phyloP scores from a whole-genome alignment of 768 basidiomycete genomes.

The Dioszegia aurantiaca region DNA sequence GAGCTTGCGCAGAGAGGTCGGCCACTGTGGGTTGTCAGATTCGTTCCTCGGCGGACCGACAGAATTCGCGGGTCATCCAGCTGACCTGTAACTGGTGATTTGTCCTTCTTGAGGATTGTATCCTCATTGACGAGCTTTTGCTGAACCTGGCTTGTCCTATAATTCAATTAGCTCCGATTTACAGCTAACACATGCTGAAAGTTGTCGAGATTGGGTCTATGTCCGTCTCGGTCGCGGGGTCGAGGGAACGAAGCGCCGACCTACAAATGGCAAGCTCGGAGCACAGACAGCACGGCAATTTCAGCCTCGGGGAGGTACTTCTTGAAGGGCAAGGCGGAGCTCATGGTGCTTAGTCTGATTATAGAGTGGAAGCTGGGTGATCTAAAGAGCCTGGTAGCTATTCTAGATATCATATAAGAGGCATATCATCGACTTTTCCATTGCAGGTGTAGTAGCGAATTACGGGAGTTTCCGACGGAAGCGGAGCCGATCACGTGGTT shows the following conservation, averaged over 20 bases:
- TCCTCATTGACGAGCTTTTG: conserved; percentile 78
- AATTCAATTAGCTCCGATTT: conserved; percentile 1
- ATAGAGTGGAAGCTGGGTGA: not conserved
- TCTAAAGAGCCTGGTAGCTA: not conserved
- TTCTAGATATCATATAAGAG: not conserved
- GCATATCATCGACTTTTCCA: too few species aligned
- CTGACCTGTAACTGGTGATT: conserved; percentile 80
- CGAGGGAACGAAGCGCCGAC: conserved; percentile 11
- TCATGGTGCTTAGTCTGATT: conserved; percentile 10
- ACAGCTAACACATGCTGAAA: too few species aligned
- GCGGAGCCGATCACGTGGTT: too few species aligned
- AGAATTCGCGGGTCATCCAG: not conserved
- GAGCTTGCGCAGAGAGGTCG: conserved; percentile 89
- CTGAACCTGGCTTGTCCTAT: conserved; percentile 73
- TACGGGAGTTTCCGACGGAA: too few species aligned
- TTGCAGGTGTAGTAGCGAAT: too few species aligned
- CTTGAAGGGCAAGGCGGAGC: conserved; percentile 38
- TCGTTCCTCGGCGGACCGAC: not conserved
- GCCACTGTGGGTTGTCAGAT: conserved; percentile 61
- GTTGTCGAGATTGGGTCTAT: too few species aligned
- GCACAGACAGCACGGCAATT: conserved; percentile 80
- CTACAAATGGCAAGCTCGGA: conserved; percentile 71
- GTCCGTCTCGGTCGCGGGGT: too few species aligned
- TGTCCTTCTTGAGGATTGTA: conserved; percentile 84
- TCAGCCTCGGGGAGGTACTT: conserved; percentile 67